phyloP scores from a whole-genome alignment of 495 filamentous ascomycete species.

The Bombardia bombarda region DNA sequence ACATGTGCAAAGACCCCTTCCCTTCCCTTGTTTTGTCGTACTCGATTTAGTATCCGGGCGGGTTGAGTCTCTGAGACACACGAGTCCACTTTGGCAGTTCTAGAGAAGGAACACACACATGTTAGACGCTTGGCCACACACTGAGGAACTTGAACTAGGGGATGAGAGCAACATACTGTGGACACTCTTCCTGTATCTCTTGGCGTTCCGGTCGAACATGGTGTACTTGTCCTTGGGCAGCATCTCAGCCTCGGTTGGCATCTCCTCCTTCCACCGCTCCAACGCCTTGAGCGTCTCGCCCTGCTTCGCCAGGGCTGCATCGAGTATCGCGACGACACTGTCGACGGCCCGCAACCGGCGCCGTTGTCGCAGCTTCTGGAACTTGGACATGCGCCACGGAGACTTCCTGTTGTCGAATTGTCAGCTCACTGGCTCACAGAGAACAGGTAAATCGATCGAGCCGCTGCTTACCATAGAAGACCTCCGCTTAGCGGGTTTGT shows the following conservation, averaged over 20 bases:
- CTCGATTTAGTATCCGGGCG: conserved; percentile 71
- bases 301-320: conserved; percentile 63
- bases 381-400: conserved; percentile 86
- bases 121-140: neutral
- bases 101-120: conserved; percentile 23
- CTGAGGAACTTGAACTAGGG: neutral
- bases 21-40: neutral
- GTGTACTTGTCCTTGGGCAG: conserved; percentile 95
- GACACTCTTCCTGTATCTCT: conserved; percentile 89
- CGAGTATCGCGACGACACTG: conserved; percentile 66
- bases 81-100: conserved; percentile 95
- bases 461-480: conserved; percentile 63
- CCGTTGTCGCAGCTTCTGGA: conserved; percentile 86
- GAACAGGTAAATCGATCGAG: neutral
- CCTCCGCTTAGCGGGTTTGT: conserved; percentile 70
- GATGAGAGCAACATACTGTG: conserved; percentile 63
- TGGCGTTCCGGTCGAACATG: conserved; percentile 93
- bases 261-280: conserved; percentile 84
- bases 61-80: conserved; percentile 86
- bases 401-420: conserved; percentile 82
- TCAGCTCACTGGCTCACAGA: neutral
- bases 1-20: conserved; percentile 7
- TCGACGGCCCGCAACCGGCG: conserved; percentile 82
- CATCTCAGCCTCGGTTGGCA: conserved; percentile 97
- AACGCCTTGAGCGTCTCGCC: conserved; percentile 63